Percentiles rank a stretch among this genome's conserved stretches.
phyloP scores from a whole-genome alignment of 306 rosid genomes.

The Pyrus communis region DNA sequence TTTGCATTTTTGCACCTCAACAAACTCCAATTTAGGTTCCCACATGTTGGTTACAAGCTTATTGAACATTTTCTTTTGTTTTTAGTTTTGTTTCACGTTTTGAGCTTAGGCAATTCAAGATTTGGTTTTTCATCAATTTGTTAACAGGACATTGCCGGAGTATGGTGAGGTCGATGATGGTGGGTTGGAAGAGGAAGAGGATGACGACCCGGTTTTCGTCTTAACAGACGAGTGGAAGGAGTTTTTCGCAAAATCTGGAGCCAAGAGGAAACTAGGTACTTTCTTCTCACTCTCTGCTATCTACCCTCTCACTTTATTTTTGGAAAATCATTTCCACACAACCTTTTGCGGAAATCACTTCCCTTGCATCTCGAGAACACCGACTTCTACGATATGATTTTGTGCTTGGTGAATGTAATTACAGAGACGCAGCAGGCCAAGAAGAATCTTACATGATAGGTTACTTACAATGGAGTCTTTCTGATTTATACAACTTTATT shows the following conservation, averaged over 20 bases:
- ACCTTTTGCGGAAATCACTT: no score
- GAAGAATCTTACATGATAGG: not conserved
- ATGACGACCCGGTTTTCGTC: conserved; percentile 59
- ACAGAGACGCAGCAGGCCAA: conserved; percentile 54
- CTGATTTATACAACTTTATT: not conserved
- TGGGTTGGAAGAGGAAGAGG: conserved; percentile 44
- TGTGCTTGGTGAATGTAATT: not conserved
- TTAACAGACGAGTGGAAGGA: conserved; percentile 80
- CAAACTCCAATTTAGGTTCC: no score
- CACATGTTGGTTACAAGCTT: no score
- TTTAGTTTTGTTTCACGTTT: no score
- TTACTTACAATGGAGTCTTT: not conserved
- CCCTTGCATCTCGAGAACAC: not conserved
- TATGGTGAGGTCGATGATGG: not conserved
- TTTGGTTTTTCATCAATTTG: not conserved
- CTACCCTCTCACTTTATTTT: not conserved
- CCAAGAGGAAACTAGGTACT: conserved; percentile 52
- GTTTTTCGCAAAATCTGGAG: conserved; percentile 71
- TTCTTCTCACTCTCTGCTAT: not conserved
- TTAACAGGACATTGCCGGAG: conserved; percentile 40
- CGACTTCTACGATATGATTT: not conserved
- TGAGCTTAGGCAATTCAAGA: no score
- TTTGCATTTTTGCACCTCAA: no score
- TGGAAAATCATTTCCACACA: no score
- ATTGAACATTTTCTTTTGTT: no score